Evolutionary conservation across 2,329 filamentous ascomycete genomes (phyloP).

Genomic region (Teratosphaeria destructans): DNA sequence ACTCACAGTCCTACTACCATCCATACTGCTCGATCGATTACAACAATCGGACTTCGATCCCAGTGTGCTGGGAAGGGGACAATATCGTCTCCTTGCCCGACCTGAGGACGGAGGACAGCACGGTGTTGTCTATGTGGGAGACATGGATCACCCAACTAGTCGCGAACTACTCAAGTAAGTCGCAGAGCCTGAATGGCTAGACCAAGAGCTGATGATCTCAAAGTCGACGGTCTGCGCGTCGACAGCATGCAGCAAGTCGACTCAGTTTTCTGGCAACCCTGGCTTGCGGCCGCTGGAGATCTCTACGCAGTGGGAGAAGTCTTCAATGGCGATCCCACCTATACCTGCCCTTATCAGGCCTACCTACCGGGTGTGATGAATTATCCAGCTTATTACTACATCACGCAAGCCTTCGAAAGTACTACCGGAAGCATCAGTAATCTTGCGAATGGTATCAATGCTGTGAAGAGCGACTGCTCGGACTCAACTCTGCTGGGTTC

Average conservation of each 20-base stretch:
- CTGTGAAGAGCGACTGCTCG: conserved; percentile 15
- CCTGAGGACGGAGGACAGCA: conserved; percentile 43
- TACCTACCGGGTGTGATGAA: conserved; percentile 31
- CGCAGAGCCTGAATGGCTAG: background rate
- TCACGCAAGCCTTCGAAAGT: conserved; percentile 26
- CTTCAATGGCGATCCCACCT: conserved; percentile 12
- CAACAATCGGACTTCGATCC: conserved; percentile 28
- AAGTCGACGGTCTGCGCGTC: conserved; percentile 32
- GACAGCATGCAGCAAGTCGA: conserved; percentile 36
- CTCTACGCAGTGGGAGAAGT: conserved; percentile 24
- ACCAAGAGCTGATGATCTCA: conserved; percentile 11
- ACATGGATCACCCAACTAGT: conserved; percentile 51
- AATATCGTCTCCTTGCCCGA: conserved; percentile 47
- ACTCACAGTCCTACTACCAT: conserved; percentile 1
- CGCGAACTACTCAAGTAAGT: conserved; percentile 42
- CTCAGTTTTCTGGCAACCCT: conserved; percentile 8
- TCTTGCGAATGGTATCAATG: conserved; percentile 23
- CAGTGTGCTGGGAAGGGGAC: conserved; percentile 44
- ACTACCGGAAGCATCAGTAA: conserved; percentile 25
- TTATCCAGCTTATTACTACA: conserved; percentile 31
- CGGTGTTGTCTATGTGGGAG: conserved; percentile 42
- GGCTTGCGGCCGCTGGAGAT: conserved; percentile 14
- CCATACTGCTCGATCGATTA: conserved; percentile 38
- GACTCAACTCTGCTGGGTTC: conserved; percentile 28
- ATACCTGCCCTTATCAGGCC: conserved; percentile 12